Evolutionary conservation across 2,329 filamentous ascomycete genomes (phyloP).

Genomic region (Penicillium sp.): DNA sequence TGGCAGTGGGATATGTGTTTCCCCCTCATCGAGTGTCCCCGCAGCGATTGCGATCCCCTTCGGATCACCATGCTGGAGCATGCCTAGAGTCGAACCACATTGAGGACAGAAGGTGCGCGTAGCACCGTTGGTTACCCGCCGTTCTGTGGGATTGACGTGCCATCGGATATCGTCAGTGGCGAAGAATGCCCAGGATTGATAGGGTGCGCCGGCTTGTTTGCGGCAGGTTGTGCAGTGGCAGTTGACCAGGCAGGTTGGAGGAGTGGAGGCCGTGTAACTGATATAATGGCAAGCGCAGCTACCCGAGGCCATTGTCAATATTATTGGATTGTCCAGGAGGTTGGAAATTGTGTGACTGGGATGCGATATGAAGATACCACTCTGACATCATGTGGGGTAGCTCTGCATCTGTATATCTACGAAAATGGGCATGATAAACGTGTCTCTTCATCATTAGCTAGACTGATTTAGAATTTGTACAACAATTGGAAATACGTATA

Average conservation of each 20-base stretch:
- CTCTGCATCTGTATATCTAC: not conserved
- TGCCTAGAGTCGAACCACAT: slow-evolving; percentile 50
- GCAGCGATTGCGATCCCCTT: slow-evolving; percentile 39
- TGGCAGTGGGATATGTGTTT: slow-evolving; percentile 25
- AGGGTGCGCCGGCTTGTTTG: slow-evolving; percentile 49
- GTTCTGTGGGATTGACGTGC: slow-evolving; percentile 32
- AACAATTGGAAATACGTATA: too few relatives aligned
- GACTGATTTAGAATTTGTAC: not conserved
- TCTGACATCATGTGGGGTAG: slow-evolving; percentile 15
- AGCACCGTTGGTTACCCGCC: slow-evolving; percentile 43
- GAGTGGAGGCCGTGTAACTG: slow-evolving; percentile 40
- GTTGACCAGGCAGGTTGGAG: slow-evolving; percentile 39
- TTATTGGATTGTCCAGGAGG: not conserved
- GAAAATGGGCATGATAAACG: not conserved
- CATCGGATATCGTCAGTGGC: slow-evolving; percentile 36
- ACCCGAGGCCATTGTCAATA: slow-evolving; percentile 35
- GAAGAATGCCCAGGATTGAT: slow-evolving; percentile 46
- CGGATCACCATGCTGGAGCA: slow-evolving; percentile 40
- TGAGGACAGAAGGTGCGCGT: slow-evolving; percentile 47
- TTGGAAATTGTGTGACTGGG: not conserved
- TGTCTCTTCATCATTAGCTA: not conserved
- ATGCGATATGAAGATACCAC: not conserved
- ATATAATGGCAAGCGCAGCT: slow-evolving; percentile 48
- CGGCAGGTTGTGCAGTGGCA: slow-evolving; percentile 54
- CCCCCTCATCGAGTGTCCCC: slow-evolving; percentile 43